These are phyloP conservation scores for Tylopilus vinaceipallidus DNA, from an alignment of 768 basidiomycete species.

Conservation along the genomic window DNA sequence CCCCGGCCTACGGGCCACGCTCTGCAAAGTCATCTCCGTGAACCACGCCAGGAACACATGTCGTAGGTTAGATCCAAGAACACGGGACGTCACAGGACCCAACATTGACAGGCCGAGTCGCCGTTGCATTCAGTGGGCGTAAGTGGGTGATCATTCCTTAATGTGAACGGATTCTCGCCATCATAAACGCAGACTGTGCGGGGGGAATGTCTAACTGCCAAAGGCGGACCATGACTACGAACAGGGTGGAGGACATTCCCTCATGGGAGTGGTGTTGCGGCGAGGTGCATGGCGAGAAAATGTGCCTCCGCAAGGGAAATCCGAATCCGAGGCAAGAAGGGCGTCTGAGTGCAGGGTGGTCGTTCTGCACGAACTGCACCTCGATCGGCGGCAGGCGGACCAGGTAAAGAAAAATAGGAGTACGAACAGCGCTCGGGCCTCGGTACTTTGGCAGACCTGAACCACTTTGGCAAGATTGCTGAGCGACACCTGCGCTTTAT, in stretches of 20 bases:
- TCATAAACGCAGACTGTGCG: constrained; percentile 20
- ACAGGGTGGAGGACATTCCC: background rate
- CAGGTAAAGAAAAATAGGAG: constrained; percentile 17
- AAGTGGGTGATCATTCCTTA: constrained; percentile 18
- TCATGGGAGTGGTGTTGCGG: background rate
- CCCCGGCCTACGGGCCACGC: constrained; percentile 6
- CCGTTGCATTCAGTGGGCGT: constrained; percentile 17
- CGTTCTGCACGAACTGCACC: constrained; percentile 1
- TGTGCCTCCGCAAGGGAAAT: background rate
- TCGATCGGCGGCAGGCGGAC: constrained; percentile 13
- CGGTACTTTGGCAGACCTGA: constrained; percentile 1
- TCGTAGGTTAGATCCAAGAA: background rate
- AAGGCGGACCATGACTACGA: background rate
- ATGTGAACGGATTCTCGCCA: constrained; percentile 12
- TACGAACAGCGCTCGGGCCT: constrained; percentile 9
- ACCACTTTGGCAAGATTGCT: background rate
- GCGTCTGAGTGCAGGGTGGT: constrained; percentile 1
- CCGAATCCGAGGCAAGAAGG: background rate
- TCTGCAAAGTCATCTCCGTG: constrained; percentile 26
- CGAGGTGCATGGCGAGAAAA: no score
- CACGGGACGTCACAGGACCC: background rate
- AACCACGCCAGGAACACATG: constrained; percentile 2
- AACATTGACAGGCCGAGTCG: constrained; percentile 1
- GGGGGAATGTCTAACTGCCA: background rate
- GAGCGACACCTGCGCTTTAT: no score